phyloP scores from a whole-genome alignment of 1,284 basidiomycete genomes.

The Naganishia liquefaciens region DNA sequence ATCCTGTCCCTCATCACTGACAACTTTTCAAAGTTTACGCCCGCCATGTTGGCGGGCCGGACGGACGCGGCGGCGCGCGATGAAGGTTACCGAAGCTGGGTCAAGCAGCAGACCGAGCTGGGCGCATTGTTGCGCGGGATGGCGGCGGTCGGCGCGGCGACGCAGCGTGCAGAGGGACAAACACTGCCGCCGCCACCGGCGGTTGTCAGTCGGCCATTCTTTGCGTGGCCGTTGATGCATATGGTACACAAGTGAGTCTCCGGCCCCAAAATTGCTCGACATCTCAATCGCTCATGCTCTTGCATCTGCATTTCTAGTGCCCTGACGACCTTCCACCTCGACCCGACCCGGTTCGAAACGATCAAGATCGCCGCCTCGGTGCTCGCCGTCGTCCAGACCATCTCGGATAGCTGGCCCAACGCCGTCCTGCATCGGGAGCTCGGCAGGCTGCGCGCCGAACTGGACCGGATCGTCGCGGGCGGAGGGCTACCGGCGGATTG shows the following conservation, averaged over 20 bases:
- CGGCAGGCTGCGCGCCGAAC: neutral
- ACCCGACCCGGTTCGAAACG: constrained; percentile 23
- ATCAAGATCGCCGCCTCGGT: constrained; percentile 25
- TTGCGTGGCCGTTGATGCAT: constrained; percentile 24
- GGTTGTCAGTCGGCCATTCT: constrained; percentile 20
- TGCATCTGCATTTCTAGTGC: constrained; percentile 2
- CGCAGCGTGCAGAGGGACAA: neutral
- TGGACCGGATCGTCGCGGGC: constrained; percentile 11
- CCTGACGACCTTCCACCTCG: constrained; percentile 18
- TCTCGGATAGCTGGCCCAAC: constrained; percentile 28
- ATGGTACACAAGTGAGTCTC: constrained; percentile 25
- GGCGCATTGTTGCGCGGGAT: constrained; percentile 13
- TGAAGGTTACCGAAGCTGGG: constrained; percentile 23
- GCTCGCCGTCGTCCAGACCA: constrained; percentile 9
- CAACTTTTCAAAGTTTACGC: constrained; percentile 24
- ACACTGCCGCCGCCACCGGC: neutral
- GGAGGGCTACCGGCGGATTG: constrained; percentile 8
- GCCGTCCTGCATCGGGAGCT: constrained; percentile 1
- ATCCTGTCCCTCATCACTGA: constrained; percentile 27
- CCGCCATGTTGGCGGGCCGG: constrained; percentile 18
- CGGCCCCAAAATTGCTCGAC: neutral
- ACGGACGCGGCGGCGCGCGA: constrained; percentile 11
- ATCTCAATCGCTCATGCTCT: neutral
- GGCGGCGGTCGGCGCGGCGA: neutral
- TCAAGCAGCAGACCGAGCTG: constrained; percentile 19